phyloP scores from a whole-genome alignment of 1,284 basidiomycete species.

The Golubevia pallescens region DNA sequence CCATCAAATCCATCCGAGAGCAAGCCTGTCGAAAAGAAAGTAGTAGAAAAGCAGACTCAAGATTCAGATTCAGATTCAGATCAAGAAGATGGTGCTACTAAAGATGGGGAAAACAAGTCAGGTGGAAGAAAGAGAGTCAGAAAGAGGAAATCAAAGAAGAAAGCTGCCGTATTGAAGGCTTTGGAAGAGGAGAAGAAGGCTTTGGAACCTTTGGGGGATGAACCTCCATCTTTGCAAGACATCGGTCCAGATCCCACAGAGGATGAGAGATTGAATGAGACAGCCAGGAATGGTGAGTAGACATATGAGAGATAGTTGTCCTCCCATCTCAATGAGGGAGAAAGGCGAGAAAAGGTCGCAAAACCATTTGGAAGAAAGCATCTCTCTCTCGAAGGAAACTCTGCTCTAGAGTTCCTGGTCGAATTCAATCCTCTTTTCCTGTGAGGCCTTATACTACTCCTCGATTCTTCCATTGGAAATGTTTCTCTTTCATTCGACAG shows the following conservation, averaged over 20 bases:
- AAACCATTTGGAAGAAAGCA: neutral
- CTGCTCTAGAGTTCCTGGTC: too few relatives aligned
- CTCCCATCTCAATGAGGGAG: neutral
- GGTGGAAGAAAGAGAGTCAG: neutral
- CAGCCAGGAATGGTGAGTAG: neutral
- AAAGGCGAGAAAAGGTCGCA: neutral
- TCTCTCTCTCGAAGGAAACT: too few relatives aligned
- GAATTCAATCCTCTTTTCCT: too few relatives aligned
- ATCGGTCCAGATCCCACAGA: neutral
- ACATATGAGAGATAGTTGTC: neutral
- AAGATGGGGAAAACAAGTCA: neutral
- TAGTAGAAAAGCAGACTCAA: too few relatives aligned
- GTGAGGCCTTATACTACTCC: too few relatives aligned
- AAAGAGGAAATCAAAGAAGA: conserved; percentile 1
- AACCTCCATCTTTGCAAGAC: neutral
- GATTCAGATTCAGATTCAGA: neutral
- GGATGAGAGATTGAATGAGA: conserved; percentile 1
- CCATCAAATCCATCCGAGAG: neutral
- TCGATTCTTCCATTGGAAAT: neutral
- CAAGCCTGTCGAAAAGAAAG: neutral
- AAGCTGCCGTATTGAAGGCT: neutral
- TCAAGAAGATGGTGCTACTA: neutral
- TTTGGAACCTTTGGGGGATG: neutral
- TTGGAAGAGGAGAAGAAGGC: conserved; percentile 2
- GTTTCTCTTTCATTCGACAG: conserved; percentile 1